Evolutionary conservation across 2,329 filamentous ascomycete species (phyloP).

Genomic region (Talaromyces sp.): DNA sequence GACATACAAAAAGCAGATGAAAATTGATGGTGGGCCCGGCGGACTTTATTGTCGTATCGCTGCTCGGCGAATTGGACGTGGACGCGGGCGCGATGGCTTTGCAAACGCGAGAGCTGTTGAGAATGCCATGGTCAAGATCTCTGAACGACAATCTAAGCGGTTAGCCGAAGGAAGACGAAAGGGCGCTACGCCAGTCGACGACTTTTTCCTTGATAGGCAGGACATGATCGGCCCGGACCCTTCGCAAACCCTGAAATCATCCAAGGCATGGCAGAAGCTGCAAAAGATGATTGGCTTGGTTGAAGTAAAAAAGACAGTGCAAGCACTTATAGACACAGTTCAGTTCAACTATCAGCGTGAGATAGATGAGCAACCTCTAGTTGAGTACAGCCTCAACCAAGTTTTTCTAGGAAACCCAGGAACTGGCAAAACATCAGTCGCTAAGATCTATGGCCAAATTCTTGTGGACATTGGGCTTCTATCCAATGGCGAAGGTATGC

Average conservation of each 20-base stretch:
- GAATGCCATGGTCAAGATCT: conserved; percentile 54
- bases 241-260: conserved; percentile 47
- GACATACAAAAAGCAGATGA: conserved; percentile 54
- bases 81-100: conserved; percentile 63
- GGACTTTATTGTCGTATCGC: conserved; percentile 64
- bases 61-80: conserved; percentile 56
- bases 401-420: conserved; percentile 70
- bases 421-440: conserved; percentile 72
- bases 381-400: conserved; percentile 62
- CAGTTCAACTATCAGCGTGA: conserved; percentile 63
- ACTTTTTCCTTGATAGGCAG: conserved; percentile 58
- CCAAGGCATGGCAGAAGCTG: conserved; percentile 55
- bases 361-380: conserved; percentile 53
- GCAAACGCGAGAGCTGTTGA: conserved; percentile 69
- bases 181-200: conserved; percentile 44
- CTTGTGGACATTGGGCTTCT: conserved; percentile 64
- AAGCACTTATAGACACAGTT: conserved; percentile 57
- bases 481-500: conserved; percentile 62
- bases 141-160: conserved; percentile 56
- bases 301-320: conserved; percentile 59
- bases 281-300: conserved; percentile 56
- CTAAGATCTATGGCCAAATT: conserved; percentile 66
- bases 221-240: conserved; percentile 71
- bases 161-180: conserved; percentile 46
- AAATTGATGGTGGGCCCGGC: conserved; percentile 52